These are phyloP conservation scores for Cladosporium sp. DNA, from an alignment of 2,329 filamentous ascomycete species.

Conservation along the genomic window DNA sequence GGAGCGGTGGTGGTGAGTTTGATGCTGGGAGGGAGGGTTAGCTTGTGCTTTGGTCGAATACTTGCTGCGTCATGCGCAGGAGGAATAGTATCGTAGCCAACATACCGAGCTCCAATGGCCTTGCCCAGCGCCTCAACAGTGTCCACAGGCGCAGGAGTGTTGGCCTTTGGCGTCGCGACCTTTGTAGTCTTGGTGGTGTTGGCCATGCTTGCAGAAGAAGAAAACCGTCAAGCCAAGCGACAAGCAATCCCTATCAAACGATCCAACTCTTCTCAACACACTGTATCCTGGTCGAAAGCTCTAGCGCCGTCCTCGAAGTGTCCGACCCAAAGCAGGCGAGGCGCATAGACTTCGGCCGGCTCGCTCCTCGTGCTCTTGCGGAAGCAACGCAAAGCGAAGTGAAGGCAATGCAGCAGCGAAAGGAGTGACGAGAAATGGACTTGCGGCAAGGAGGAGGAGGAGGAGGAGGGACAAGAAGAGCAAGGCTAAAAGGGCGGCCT, in stretches of 20 bases:
- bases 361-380: conserved; percentile 12
- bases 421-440: conserved; percentile 15
- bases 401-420: background rate
- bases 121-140: conserved; percentile 57
- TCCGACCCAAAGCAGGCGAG: background rate
- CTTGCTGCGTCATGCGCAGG: background rate
- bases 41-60: background rate
- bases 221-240: background rate
- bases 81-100: background rate
- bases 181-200: conserved; percentile 58
- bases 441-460: background rate
- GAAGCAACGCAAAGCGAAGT: conserved; percentile 8
- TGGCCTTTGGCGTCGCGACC: conserved; percentile 53
- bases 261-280: background rate
- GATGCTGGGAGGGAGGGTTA: conserved; percentile 45
- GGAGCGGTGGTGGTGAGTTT: conserved; percentile 58
- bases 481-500: background rate
- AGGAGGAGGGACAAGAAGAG: background rate
- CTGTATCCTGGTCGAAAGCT: background rate
- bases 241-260: background rate
- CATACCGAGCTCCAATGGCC: conserved; percentile 62
- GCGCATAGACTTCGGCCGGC: background rate
- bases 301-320: conserved; percentile 1
- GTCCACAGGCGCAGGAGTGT: conserved; percentile 38
- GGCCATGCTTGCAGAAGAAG: conserved; percentile 47